Percentiles rank a stretch among this genome's conserved stretches.
phyloP scores from a whole-genome alignment of 2,329 filamentous ascomycete genomes.

The Colletotrichum sp. region DNA sequence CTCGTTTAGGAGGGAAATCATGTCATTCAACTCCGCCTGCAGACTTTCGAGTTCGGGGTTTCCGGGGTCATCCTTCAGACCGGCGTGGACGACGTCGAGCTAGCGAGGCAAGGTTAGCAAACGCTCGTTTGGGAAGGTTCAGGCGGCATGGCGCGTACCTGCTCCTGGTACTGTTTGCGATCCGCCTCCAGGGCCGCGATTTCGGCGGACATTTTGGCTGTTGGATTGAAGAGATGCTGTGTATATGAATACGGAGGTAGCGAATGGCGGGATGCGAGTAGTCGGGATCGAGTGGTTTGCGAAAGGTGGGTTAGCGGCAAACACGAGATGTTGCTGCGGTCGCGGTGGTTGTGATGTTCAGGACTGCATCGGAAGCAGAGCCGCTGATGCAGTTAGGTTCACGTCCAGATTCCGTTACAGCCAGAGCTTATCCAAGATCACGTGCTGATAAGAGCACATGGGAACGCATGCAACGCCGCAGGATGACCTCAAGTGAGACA shows the following conservation, averaged over 20 bases:
- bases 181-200: slow-evolving; percentile 55
- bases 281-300: background rate
- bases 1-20: slow-evolving; percentile 80
- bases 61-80: slow-evolving; percentile 80
- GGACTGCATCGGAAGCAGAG: background rate
- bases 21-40: slow-evolving; percentile 80
- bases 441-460: background rate
- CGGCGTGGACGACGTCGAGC: slow-evolving; percentile 79
- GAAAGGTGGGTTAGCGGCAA: background rate
- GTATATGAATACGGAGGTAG: background rate
- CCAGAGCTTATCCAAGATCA: slow-evolving; percentile 5
- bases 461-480: background rate
- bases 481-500: background rate
- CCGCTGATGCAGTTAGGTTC: background rate
- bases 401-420: background rate
- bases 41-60: slow-evolving; percentile 80
- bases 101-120: slow-evolving; percentile 38
- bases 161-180: slow-evolving; percentile 60
- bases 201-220: slow-evolving; percentile 28
- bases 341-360: background rate
- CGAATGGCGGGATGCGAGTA: background rate
- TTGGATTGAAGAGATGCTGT: background rate
- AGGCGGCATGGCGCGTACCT: slow-evolving; percentile 43
- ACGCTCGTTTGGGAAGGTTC: background rate
- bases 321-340: background rate